These are phyloP conservation scores for Pythium dissotocum DNA, from an alignment of 352 stramenopile genomes.

Conservation along the genomic window DNA sequence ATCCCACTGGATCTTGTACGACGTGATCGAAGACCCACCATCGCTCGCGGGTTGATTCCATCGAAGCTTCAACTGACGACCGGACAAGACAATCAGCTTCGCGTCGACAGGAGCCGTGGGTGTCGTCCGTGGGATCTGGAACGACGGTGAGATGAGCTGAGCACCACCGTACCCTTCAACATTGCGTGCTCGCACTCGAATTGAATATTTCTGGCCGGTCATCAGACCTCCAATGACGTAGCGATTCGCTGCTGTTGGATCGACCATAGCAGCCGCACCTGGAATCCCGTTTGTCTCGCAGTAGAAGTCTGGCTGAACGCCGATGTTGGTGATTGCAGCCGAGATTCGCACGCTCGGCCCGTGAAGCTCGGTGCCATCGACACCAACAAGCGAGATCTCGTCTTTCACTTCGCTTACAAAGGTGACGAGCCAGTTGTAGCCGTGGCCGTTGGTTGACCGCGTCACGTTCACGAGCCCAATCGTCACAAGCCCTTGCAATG, in stretches of 20 bases:
- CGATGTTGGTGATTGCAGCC: conserved; percentile 66
- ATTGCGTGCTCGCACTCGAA: conserved; percentile 68
- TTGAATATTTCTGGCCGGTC: conserved; percentile 62
- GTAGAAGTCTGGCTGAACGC: conserved; percentile 79
- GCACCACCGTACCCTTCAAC: conserved; percentile 59
- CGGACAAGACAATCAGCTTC: conserved; percentile 60
- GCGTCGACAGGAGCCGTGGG: conserved; percentile 40
- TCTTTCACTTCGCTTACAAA: conserved; percentile 89
- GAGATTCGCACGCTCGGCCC: conserved; percentile 86
- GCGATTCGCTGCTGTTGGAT: conserved; percentile 24
- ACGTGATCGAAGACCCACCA: conserved; percentile 74
- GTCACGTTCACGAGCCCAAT: conserved; percentile 90
- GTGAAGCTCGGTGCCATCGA: conserved; percentile 91
- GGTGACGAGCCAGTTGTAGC: conserved; percentile 95
- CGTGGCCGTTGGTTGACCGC: conserved; percentile 90
- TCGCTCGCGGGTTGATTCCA: conserved; percentile 67
- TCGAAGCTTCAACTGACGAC: conserved; percentile 70
- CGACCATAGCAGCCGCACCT: conserved; percentile 40
- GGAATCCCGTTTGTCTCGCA: conserved; percentile 48
- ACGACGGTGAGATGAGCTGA: conserved; percentile 45
- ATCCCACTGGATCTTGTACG: conserved; percentile 95
- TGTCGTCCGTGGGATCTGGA: conserved; percentile 53
- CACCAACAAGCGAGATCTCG: conserved; percentile 80
- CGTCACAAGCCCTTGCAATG: conserved; percentile 88
- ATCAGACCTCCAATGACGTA: conserved; percentile 49